A percentile compares a stretch with the other conserved stretches of the same genome.
Evolutionary conservation across 139 green algal genomes (phyloP).

Genomic region (Chlorella sp.): DNA sequence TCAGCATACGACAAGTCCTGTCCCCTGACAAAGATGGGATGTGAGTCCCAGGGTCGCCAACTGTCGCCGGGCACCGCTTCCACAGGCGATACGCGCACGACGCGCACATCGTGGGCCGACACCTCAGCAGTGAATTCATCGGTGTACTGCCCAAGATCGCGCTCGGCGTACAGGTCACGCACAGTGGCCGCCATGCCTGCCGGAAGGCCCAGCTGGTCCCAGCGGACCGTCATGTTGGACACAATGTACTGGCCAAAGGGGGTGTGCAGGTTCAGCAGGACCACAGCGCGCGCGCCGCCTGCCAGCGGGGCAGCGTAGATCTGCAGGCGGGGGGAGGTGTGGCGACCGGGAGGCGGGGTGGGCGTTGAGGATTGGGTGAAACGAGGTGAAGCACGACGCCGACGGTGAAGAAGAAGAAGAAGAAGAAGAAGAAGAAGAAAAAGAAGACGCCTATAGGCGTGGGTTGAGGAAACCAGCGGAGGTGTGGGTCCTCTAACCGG

Average conservation of each 20-base stretch:
- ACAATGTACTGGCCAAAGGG: slow-evolving; percentile 13
- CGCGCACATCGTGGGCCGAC: slow-evolving; percentile 33
- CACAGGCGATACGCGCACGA: slow-evolving; percentile 18
- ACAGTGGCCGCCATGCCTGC: slow-evolving; percentile 16
- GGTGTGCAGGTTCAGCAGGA: slow-evolving; percentile 61
- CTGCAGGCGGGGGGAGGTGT: neutral
- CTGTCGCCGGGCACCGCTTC: neutral
- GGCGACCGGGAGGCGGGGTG: neutral
- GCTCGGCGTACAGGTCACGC: slow-evolving; percentile 58
- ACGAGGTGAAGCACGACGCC: no score
- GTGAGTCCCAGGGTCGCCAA: slow-evolving; percentile 36
- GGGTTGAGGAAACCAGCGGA: no score
- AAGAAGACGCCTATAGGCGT: no score
- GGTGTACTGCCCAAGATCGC: slow-evolving; percentile 50
- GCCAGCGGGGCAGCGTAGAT: slow-evolving; percentile 61
- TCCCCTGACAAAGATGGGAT: neutral
- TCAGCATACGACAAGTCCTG: no score
- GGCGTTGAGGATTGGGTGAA: no score
- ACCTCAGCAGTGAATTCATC: slow-evolving; percentile 36
- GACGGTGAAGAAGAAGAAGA: no score
- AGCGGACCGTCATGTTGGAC: slow-evolving; percentile 43
- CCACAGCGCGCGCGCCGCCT: slow-evolving; percentile 53
- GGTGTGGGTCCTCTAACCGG: no score
- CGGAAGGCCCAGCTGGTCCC: slow-evolving; percentile 51
- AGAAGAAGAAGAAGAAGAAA: no score